phyloP scores from a whole-genome alignment of 2,329 filamentous ascomycete genomes.

The Pestalotiopsis sp. region DNA sequence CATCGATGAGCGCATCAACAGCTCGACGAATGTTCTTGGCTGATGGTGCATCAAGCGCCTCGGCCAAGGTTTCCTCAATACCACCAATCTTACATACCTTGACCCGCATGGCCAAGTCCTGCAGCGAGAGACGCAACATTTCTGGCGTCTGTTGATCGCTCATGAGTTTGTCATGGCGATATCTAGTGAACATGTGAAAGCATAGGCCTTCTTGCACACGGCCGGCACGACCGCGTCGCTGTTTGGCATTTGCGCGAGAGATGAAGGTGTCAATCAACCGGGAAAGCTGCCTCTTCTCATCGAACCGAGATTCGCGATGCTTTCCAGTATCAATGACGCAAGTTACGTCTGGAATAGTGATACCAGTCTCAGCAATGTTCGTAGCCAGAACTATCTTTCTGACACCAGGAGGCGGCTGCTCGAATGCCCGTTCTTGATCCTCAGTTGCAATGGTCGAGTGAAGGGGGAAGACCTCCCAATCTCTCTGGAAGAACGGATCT shows the following conservation, averaged over 20 bases:
- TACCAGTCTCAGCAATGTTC: slow-evolving; percentile 97
- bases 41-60: slow-evolving; percentile 88
- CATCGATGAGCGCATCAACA: slow-evolving; percentile 90
- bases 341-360: slow-evolving; percentile 97
- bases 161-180: slow-evolving; percentile 83
- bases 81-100: slow-evolving; percentile 97
- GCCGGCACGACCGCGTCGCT: slow-evolving; percentile 89
- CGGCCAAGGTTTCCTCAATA: slow-evolving; percentile 85
- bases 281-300: slow-evolving; percentile 89
- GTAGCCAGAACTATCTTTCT: slow-evolving; percentile 96
- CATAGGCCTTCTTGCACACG: slow-evolving; percentile 94
- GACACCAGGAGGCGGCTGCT: slow-evolving; percentile 77
- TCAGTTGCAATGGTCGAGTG: slow-evolving; percentile 96
- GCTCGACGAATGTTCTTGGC: slow-evolving; percentile 91
- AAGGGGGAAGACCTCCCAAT: slow-evolving; percentile 86
- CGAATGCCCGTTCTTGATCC: slow-evolving; percentile 92
- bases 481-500: slow-evolving; percentile 72
- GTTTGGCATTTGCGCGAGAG: slow-evolving; percentile 92
- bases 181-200: slow-evolving; percentile 93
- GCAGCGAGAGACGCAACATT: slow-evolving; percentile 90
- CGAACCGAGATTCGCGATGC: slow-evolving; percentile 96
- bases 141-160: slow-evolving; percentile 94
- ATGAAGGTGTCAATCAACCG: slow-evolving; percentile 93
- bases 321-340: slow-evolving; percentile 97
- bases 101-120: slow-evolving; percentile 92